phyloP scores from a whole-genome alignment of 805 yeast species.

The Metschnikowia proteae region DNA sequence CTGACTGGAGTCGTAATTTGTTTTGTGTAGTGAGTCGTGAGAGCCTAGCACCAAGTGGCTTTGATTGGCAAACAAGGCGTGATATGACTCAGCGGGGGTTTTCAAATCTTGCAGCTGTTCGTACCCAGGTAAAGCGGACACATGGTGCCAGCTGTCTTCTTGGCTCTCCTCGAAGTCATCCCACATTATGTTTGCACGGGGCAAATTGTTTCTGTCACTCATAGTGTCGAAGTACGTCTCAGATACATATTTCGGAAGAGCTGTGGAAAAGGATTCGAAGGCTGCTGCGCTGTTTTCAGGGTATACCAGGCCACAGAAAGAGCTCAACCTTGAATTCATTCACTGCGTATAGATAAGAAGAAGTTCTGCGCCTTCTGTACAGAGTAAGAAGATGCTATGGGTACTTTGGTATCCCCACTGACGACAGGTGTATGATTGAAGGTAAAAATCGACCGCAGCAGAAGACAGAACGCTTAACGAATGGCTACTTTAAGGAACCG shows the following conservation, averaged over 20 bases:
- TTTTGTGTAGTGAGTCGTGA: neutral
- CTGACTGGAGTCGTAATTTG: neutral
- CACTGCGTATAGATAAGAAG: neutral
- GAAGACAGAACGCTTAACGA: neutral
- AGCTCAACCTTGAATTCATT: constrained; percentile 2
- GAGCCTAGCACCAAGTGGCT: constrained; percentile 1
- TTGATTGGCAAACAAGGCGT: constrained; percentile 2
- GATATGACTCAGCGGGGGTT: neutral
- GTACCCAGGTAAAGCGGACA: neutral
- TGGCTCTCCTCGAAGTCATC: neutral
- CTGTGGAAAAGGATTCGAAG: neutral
- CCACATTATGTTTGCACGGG: constrained; percentile 3
- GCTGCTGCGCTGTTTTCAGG: neutral
- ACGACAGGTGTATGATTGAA: neutral
- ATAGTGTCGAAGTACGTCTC: constrained; percentile 2
- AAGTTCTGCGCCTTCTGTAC: neutral
- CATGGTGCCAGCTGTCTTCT: neutral
- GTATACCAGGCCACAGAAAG: neutral
- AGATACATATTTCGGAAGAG: constrained; percentile 4
- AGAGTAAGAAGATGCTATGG: neutral
- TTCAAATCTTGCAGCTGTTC: constrained; percentile 1
- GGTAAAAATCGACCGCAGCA: neutral
- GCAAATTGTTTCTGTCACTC: constrained; percentile 3
- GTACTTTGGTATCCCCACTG: neutral
- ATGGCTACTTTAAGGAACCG: neutral